phyloP scores from a whole-genome alignment of 2,329 filamentous ascomycete species.

The Neonectria coccinea region DNA sequence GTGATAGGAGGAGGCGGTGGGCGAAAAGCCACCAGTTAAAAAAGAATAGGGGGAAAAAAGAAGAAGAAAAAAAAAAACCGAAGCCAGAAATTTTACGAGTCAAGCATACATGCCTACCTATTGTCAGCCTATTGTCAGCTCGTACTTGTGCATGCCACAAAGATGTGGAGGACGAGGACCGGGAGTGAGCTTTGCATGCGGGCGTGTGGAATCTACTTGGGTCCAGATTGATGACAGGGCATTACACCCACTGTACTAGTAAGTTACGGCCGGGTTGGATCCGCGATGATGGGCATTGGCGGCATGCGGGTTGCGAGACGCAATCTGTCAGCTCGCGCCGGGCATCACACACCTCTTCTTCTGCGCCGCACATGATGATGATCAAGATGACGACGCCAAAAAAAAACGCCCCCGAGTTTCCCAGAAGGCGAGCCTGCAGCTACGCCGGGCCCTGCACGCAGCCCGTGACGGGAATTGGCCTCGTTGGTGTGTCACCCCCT shows the following conservation, averaged over 20 bases:
- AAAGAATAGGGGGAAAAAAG: background rate
- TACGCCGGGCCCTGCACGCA: slow-evolving; percentile 6
- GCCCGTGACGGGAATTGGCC: slow-evolving; percentile 15
- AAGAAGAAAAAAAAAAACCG: background rate
- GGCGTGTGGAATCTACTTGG: too few relatives aligned
- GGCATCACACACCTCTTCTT: background rate
- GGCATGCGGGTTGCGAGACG: slow-evolving; percentile 15
- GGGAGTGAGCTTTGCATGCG: background rate
- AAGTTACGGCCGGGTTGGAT: too few relatives aligned
- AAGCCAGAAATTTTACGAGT: background rate
- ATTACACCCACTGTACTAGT: too few relatives aligned
- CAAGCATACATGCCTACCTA: too few relatives aligned
- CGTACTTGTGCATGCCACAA: background rate
- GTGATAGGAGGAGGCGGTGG: background rate
- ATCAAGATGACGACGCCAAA: background rate
- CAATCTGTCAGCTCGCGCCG: slow-evolving; percentile 22
- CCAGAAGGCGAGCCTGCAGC: slow-evolving; percentile 21
- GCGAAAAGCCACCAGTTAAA: background rate
- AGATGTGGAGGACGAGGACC: background rate
- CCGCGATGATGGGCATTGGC: slow-evolving; percentile 1
- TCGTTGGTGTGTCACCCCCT: background rate
- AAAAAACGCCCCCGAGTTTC: slow-evolving; percentile 9
- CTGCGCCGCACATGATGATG: background rate
- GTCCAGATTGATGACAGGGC: background rate
- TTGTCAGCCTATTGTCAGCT: background rate